Evolutionary conservation across 257 asterid genomes (phyloP).

Genomic region (Eustoma russellianum): DNA sequence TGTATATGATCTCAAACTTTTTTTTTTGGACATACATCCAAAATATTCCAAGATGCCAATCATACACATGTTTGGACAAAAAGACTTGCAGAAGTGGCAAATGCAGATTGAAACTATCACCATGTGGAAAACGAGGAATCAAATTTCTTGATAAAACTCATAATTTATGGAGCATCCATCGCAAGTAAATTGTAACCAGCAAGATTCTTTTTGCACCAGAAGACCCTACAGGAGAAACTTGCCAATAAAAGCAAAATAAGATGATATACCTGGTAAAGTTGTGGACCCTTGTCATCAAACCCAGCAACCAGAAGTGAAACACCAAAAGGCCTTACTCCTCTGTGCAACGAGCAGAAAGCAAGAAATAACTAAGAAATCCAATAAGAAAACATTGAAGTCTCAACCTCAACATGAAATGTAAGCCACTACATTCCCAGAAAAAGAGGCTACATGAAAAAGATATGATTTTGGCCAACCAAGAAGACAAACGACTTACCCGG

Average conservation of each 20-base stretch:
- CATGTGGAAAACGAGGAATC: not conserved
- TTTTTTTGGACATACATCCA: too few species aligned
- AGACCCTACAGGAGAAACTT: not conserved
- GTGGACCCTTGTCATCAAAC: conserved; percentile 98
- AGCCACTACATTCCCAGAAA: not conserved
- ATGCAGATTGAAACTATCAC: too few species aligned
- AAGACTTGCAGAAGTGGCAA: too few species aligned
- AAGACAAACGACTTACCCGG: conserved; percentile 53
- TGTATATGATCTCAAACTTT: too few species aligned
- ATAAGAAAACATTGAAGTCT: not conserved
- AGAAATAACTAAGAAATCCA: not conserved
- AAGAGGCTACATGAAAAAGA: too few species aligned
- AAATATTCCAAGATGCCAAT: too few species aligned
- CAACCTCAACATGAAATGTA: not conserved
- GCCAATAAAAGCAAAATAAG: conserved; percentile 9
- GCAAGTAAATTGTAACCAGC: too few species aligned
- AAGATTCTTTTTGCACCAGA: not conserved
- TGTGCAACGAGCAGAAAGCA: conserved; percentile 16
- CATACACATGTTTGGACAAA: too few species aligned
- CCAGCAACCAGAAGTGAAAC: conserved; percentile 97
- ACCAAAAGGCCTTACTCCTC: conserved; percentile 98
- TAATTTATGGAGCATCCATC: too few species aligned
- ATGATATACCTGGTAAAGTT: conserved; percentile 69
- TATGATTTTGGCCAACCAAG: not conserved
- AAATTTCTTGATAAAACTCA: not conserved